These are phyloP conservation scores for Pascua sp. DNA, from an alignment of 1,284 basidiomycete species.

Conservation along the genomic window DNA sequence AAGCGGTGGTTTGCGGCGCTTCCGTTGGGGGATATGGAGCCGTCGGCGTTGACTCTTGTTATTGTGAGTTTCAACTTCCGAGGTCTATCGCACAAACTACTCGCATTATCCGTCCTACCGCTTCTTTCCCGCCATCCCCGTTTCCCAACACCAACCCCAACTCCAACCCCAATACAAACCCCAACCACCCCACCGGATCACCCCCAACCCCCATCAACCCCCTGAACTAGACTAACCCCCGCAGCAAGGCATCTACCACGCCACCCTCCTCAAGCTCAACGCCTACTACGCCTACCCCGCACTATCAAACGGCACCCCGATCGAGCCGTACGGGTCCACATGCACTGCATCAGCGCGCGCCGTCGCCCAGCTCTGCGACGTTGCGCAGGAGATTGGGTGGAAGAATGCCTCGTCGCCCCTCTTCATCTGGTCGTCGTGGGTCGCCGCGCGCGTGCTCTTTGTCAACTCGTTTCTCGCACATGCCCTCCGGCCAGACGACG, in stretches of 20 bases:
- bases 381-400: constrained; percentile 29
- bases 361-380: constrained; percentile 28
- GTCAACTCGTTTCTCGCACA: constrained; percentile 42
- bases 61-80: constrained; percentile 39
- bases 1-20: constrained; percentile 39
- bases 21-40: constrained; percentile 16
- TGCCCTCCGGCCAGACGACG: constrained; percentile 29
- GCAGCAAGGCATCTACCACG: constrained; percentile 46
- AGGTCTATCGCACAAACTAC: no score
- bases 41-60: constrained; percentile 33
- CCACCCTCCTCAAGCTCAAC: constrained; percentile 48
- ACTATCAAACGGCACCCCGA: constrained; percentile 37
- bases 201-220: no score
- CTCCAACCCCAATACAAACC: no score
- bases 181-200: no score
- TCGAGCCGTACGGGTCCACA: constrained; percentile 42
- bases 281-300: constrained; percentile 48
- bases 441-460: constrained; percentile 47
- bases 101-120: no score
- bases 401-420: constrained; percentile 31
- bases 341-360: constrained; percentile 34
- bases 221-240: background rate
- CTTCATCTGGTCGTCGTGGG: constrained; percentile 49
- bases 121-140: background rate
- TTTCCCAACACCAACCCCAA: no score